These are phyloP conservation scores for Cyathus striatus DNA, from an alignment of 768 basidiomycete species.

Conservation along the genomic window DNA sequence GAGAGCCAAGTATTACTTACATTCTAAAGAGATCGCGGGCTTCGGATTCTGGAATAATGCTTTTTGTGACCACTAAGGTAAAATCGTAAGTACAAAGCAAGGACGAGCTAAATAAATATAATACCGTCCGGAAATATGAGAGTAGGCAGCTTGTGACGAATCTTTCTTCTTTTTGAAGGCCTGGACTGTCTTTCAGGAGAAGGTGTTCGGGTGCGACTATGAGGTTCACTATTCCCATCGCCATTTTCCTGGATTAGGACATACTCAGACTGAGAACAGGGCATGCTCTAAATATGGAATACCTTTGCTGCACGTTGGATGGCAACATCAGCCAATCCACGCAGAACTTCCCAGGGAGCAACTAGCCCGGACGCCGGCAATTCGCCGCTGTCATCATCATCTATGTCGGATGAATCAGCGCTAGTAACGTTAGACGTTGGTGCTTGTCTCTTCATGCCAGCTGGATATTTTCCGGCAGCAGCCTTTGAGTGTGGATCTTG, in stretches of 20 bases:
- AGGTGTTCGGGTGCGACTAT: slow-evolving; percentile 68
- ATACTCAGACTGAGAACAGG: slow-evolving; percentile 4
- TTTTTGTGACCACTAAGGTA: slow-evolving; percentile 73
- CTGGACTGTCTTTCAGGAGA: slow-evolving; percentile 67
- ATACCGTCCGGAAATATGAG: slow-evolving; percentile 77
- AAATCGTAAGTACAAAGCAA: slow-evolving; percentile 4
- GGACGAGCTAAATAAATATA: slow-evolving; percentile 7
- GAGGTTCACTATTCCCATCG: slow-evolving; percentile 62
- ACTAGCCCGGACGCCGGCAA: slow-evolving; percentile 77
- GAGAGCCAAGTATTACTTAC: slow-evolving; percentile 38
- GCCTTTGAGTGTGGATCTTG: slow-evolving; percentile 38
- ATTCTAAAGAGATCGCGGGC: slow-evolving; percentile 84
- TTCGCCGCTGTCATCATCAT: slow-evolving; percentile 78
- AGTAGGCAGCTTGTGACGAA: slow-evolving; percentile 51
- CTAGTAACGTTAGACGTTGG: slow-evolving; percentile 68
- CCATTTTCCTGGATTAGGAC: slow-evolving; percentile 58
- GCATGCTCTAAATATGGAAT: slow-evolving; percentile 12
- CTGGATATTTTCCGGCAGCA: slow-evolving; percentile 23
- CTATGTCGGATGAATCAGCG: slow-evolving; percentile 79
- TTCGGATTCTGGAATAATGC: slow-evolving; percentile 74
- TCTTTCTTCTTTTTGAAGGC: slow-evolving; percentile 69
- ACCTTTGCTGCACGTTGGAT: slow-evolving; percentile 77
- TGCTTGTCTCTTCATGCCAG: slow-evolving; percentile 53
- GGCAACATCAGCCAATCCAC: slow-evolving; percentile 78
- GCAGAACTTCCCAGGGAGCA: slow-evolving; percentile 83